A percentile compares a stretch with the other conserved stretches of the same genome.
Conservation (phyloP, 805 yeast genomes). For the Nakazawaea wyomingensis region DNA sequence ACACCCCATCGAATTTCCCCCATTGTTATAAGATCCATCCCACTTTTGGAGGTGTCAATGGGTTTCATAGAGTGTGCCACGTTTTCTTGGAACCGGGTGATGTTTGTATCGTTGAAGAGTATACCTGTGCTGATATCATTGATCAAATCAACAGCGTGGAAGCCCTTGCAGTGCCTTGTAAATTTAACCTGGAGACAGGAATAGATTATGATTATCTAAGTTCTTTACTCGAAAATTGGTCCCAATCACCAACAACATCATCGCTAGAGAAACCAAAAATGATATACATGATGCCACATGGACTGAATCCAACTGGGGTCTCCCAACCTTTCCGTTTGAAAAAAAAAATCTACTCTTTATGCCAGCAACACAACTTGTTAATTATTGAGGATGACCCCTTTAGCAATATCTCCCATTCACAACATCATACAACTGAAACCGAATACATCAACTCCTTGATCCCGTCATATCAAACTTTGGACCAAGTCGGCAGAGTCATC, state of each 20-base stretch:
- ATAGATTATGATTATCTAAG: conserved; percentile 41
- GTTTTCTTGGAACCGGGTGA: conserved; percentile 44
- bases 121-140: conserved; percentile 35
- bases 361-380: conserved; percentile 42
- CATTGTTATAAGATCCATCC: too few species aligned
- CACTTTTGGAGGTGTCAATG: conserved; percentile 51
- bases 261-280: conserved; percentile 48
- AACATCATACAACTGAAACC: too few species aligned
- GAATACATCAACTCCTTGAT: conserved; percentile 33
- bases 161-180: conserved; percentile 37
- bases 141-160: conserved; percentile 39
- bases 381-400: conserved; percentile 59
- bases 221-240: conserved; percentile 43
- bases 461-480: conserved; percentile 43
- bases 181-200: conserved; percentile 28
- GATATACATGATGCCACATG: conserved; percentile 50
- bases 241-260: not conserved
- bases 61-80: conserved; percentile 46
- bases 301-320: conserved; percentile 54
- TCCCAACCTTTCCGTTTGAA: conserved; percentile 38
- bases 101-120: conserved; percentile 48
- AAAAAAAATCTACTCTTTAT: conserved; percentile 36
- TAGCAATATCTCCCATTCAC: conserved; percentile 46
- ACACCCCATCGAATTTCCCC: too few species aligned
- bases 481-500: conserved; percentile 47